These are phyloP conservation scores for Ottelia alismoides DNA, from an alignment of 106 monocot genomes.

Conservation along the genomic window DNA sequence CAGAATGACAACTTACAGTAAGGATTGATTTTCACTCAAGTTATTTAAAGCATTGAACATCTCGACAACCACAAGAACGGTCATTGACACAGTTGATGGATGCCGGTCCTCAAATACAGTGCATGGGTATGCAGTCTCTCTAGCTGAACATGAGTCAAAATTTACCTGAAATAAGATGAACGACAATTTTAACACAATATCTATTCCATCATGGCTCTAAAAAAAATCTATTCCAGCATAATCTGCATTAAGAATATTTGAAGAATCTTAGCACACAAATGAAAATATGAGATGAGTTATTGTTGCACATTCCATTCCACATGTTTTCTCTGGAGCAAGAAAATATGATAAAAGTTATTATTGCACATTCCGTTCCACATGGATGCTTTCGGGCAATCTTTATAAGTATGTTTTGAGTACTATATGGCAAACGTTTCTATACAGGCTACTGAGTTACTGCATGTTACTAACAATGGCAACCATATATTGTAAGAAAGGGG, in stretches of 20 bases:
- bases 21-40: constrained; percentile 98
- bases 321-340: too few relatives aligned
- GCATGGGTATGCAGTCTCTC: constrained; percentile 83
- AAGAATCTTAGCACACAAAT: not conserved
- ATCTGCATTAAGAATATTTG: not conserved
- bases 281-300: not conserved
- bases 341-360: too few relatives aligned
- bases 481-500: too few relatives aligned
- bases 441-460: too few relatives aligned
- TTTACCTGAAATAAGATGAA: constrained; percentile 43
- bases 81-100: constrained; percentile 99
- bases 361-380: too few relatives aligned
- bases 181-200: not conserved
- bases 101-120: constrained; percentile 89
- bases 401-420: too few relatives aligned
- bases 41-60: constrained; percentile 99
- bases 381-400: too few relatives aligned
- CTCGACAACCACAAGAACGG: constrained; percentile 97
- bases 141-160: constrained; percentile 89
- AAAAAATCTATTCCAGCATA: too few relatives aligned
- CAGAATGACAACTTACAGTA: constrained; percentile 46
- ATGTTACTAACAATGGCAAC: too few relatives aligned
- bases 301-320: too few relatives aligned
- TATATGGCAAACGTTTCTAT: too few relatives aligned
- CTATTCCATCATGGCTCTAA: too few relatives aligned